Evolutionary conservation across 2,329 filamentous ascomycete genomes (phyloP).

Genomic region (Ascochyta koolunga): DNA sequence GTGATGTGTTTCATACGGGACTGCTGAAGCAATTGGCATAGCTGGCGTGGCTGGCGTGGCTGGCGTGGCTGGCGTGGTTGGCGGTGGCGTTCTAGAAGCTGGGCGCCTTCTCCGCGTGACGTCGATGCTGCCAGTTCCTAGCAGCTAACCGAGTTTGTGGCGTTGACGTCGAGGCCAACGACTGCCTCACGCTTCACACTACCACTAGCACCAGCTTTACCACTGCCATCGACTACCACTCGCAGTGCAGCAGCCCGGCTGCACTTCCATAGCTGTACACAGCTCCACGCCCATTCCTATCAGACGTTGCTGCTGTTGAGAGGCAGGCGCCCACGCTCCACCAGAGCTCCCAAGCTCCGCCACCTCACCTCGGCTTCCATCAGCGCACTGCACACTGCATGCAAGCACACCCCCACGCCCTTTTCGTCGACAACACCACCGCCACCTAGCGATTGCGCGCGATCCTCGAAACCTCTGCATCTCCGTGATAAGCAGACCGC

Average conservation of each 20-base stretch:
- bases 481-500: not conserved
- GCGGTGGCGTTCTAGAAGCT: slow-evolving; percentile 2
- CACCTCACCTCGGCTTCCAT: slow-evolving; percentile 20
- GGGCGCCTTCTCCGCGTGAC: slow-evolving; percentile 15
- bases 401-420: not conserved
- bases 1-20: not conserved
- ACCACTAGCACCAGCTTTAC: not conserved
- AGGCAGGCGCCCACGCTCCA: not conserved
- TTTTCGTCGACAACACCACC: not conserved
- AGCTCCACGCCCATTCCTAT: not conserved
- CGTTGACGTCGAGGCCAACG: slow-evolving; percentile 25
- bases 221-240: not conserved
- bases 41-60: not conserved
- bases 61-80: not conserved
- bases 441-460: not conserved
- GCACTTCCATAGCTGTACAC: slow-evolving; percentile 6
- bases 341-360: slow-evolving; percentile 16
- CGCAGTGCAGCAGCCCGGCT: not conserved
- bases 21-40: no score
- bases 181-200: slow-evolving; percentile 18
- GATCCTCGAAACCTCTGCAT: not conserved
- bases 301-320: not conserved
- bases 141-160: slow-evolving; percentile 13
- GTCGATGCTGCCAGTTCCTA: slow-evolving; percentile 25
- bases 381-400: not conserved